Base-by-base conservation (phyloP, 176 grass and related monocot genomes). In the Juncus effusus region DNA sequence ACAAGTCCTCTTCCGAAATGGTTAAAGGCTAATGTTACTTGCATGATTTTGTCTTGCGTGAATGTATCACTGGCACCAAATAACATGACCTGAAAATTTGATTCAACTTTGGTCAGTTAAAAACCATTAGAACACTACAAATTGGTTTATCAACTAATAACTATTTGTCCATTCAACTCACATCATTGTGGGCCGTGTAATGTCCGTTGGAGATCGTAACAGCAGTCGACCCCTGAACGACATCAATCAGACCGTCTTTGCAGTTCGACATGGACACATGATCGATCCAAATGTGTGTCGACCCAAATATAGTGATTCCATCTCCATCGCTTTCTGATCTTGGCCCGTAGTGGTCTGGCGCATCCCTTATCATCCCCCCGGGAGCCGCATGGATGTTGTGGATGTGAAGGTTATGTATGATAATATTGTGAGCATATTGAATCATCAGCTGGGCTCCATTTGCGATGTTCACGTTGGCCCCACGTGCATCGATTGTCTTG, bases 1-100 rank as follows among this genome's bases (percentile, higher is more conserved):
- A 95, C 83, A 11, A 95, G 86, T 3, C 90, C 90, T 39, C 80
- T 76, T 16, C 90, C 90, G 58, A 90, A 95, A 52, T 95, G 90
- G 66, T 89, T 95, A 78, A 95, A 95, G 3, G 86, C 83, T 4
- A 89, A 80, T 38, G 54, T 57, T 13, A 57, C 11, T 16, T 57
- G 54, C 54, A 57, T 57, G 13, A 57, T 57, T 16, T 57, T 57
- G 54, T 57, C 54, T 16, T 57, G 13, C 0, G 10, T 57, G 4
- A 11, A 5, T 4, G 54, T 12, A 57, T 57, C 54, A 57, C 14
- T 57, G 54, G 54, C 54, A 13, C 54, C 54, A 13, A 57, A 57
- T 57, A 57, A 57, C 54, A 57, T 57, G n/a, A 57, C 54, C 54
- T 57, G 54, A 5, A 57, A 13, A 57, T 11, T 13, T 5, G 4